Evolutionary conservation across 2,329 filamentous ascomycete species (phyloP).

Genomic region (Apiospora rasikravindrae): DNA sequence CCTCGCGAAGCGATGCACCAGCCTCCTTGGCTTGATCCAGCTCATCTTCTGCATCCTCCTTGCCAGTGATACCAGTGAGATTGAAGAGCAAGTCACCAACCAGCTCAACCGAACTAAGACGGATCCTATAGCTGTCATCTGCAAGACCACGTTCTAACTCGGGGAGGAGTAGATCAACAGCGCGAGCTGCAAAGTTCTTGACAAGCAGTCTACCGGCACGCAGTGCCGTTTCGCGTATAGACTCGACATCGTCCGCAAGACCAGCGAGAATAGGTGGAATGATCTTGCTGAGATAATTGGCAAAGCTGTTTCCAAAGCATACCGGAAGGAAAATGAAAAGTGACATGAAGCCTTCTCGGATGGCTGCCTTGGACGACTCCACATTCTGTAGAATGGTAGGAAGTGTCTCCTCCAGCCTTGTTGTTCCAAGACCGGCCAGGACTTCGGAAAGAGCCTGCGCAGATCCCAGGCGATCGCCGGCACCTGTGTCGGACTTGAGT

Average conservation of each 20-base stretch:
- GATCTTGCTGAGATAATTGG: constrained; percentile 92
- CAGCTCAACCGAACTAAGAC: constrained; percentile 96
- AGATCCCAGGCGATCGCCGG: constrained; percentile 93
- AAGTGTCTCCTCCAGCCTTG: constrained; percentile 90
- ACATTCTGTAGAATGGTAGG: constrained; percentile 97
- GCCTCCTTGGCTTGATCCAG: constrained; percentile 83
- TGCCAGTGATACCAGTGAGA: constrained; percentile 88
- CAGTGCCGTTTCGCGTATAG: constrained; percentile 94
- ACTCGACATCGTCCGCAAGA: constrained; percentile 93
- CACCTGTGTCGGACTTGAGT: constrained; percentile 94
- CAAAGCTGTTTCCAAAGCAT: constrained; percentile 98
- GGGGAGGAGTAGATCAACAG: constrained; percentile 90
- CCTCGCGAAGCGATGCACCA: constrained; percentile 89
- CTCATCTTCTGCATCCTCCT: constrained; percentile 75
- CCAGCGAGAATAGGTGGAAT: constrained; percentile 95
- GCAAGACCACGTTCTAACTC: constrained; percentile 95
- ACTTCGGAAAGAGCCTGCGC: constrained; percentile 97
- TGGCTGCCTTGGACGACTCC: constrained; percentile 84
- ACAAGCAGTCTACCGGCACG: constrained; percentile 92
- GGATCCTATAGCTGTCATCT: constrained; percentile 97
- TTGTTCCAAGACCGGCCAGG: constrained; percentile 89
- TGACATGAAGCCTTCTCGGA: constrained; percentile 99
- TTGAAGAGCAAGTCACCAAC: constrained; percentile 98
- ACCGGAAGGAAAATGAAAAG: constrained; percentile 99
- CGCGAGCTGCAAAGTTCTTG: constrained; percentile 96